These are phyloP conservation scores for Candida alai DNA, from an alignment of 805 yeast genomes.

Conservation along the genomic window DNA sequence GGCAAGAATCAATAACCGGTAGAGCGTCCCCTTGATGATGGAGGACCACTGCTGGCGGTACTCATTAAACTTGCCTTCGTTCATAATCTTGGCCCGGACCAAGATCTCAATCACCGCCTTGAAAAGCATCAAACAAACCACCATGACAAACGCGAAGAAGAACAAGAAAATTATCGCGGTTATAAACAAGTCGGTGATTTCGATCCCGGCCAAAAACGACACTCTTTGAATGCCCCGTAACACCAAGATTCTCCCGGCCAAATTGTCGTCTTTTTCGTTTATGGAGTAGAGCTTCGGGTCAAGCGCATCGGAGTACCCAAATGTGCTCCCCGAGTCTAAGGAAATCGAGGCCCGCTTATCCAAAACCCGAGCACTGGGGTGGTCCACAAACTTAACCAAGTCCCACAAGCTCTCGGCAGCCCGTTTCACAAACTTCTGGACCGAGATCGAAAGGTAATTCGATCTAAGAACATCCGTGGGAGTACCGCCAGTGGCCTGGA, in stretches of 20 bases:
- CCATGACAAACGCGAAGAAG: constrained; percentile 64
- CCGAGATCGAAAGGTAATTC: constrained; percentile 71
- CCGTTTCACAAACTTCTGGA: constrained; percentile 53
- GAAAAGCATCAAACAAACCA: constrained; percentile 54
- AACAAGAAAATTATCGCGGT: constrained; percentile 84
- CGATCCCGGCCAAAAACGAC: constrained; percentile 78
- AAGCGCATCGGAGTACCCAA: constrained; percentile 40
- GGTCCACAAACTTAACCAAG: constrained; percentile 7
- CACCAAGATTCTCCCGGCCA: constrained; percentile 68
- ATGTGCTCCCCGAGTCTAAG: constrained; percentile 42
- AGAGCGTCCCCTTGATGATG: constrained; percentile 85
- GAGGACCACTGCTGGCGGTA: constrained; percentile 80
- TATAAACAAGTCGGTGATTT: constrained; percentile 78
- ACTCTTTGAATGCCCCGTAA: constrained; percentile 92
- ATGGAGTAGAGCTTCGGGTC: constrained; percentile 57
- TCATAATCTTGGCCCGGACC: constrained; percentile 54
- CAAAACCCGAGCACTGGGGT: constrained; percentile 6
- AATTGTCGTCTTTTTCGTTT: constrained; percentile 57
- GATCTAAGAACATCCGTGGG: constrained; percentile 73
- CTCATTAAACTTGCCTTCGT: constrained; percentile 63
- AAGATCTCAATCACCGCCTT: constrained; percentile 66
- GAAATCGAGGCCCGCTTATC: constrained; percentile 29
- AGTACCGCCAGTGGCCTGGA: constrained; percentile 89
- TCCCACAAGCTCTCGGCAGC: constrained; percentile 16
- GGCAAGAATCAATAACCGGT: constrained; percentile 76